Evolutionary conservation across 164 flowering plant genomes (phyloP).

Genomic region (Berberis vulgaris): DNA sequence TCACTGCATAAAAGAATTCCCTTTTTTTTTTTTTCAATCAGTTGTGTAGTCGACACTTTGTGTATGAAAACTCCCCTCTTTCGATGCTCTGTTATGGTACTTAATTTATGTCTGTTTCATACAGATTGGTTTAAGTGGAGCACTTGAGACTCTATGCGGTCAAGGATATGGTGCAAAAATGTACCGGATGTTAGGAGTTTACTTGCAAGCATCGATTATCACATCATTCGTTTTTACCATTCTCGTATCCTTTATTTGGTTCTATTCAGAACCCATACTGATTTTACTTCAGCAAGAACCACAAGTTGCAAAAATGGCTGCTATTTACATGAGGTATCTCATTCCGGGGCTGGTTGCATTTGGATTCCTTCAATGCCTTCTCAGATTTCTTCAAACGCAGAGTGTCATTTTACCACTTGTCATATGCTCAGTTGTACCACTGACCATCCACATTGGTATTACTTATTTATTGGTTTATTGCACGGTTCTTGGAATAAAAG

Average conservation of each 20-base stretch:
- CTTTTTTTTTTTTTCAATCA: no score
- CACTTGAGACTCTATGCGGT: slow-evolving; percentile 85
- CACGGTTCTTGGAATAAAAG: slow-evolving; percentile 45
- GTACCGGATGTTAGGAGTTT: slow-evolving; percentile 62
- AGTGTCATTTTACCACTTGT: slow-evolving; percentile 51
- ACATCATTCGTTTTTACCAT: slow-evolving; percentile 44
- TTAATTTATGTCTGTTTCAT: slow-evolving; percentile 2
- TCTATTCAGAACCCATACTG: slow-evolving; percentile 53
- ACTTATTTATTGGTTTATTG: slow-evolving; percentile 43
- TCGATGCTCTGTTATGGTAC: no score
- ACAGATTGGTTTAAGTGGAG: slow-evolving; percentile 80
- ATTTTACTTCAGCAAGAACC: slow-evolving; percentile 59
- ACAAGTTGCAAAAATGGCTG: slow-evolving; percentile 43
- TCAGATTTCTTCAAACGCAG: slow-evolving; percentile 89
- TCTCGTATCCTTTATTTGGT: slow-evolving; percentile 55
- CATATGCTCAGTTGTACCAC: slow-evolving; percentile 46
- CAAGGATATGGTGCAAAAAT: slow-evolving; percentile 75
- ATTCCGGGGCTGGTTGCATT: slow-evolving; percentile 74
- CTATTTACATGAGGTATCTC: slow-evolving; percentile 43
- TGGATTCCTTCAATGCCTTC: slow-evolving; percentile 49
- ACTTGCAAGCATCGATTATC: slow-evolving; percentile 71
- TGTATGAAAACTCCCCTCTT: no score
- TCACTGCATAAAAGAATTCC: no score
- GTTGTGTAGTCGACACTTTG: no score
- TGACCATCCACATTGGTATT: slow-evolving; percentile 45